phyloP scores from a whole-genome alignment of 1,284 basidiomycete species.

The Prillingera fragicola region DNA sequence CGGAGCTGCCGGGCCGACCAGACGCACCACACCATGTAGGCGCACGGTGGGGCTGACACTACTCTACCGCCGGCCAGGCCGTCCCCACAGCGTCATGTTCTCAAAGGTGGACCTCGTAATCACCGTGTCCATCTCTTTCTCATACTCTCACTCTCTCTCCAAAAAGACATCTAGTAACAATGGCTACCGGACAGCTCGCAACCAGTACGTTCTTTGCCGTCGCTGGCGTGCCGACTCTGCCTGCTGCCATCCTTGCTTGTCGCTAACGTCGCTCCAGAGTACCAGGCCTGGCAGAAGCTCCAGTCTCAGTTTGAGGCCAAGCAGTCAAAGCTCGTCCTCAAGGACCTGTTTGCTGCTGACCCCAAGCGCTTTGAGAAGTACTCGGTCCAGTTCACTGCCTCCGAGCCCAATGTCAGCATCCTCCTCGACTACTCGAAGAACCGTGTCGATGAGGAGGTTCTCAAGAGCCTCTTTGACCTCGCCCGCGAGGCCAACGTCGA shows the following conservation, averaged over 20 bases:
- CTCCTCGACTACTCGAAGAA: slow-evolving; percentile 98
- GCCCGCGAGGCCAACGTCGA: slow-evolving; percentile 83
- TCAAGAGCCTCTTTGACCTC: slow-evolving; percentile 68
- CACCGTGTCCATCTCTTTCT: slow-evolving; percentile 4
- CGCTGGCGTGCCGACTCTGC: background rate
- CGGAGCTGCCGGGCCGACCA: too few species aligned
- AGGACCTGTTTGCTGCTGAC: slow-evolving; percentile 86
- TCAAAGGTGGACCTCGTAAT: too few species aligned
- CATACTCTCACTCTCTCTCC: background rate
- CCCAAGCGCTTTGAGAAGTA: slow-evolving; percentile 77
- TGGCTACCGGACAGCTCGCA: slow-evolving; percentile 42
- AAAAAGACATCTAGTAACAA: slow-evolving; percentile 16
- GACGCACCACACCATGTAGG: too few species aligned
- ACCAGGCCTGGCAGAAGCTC: slow-evolving; percentile 85
- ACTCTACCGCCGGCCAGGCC: too few species aligned
- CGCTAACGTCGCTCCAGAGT: slow-evolving; percentile 55
- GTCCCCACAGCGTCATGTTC: too few species aligned
- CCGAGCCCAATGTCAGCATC: slow-evolving; percentile 63
- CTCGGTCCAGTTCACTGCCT: slow-evolving; percentile 69
- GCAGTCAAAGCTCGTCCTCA: slow-evolving; percentile 69
- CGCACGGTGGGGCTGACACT: too few species aligned
- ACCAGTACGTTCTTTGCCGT: slow-evolving; percentile 20
- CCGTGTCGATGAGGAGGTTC: slow-evolving; percentile 80
- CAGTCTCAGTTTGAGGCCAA: slow-evolving; percentile 76
- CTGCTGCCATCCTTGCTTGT: background rate